Conservation (phyloP, 768 basidiomycete genomes). For the Suillus subalutaceus region DNA sequence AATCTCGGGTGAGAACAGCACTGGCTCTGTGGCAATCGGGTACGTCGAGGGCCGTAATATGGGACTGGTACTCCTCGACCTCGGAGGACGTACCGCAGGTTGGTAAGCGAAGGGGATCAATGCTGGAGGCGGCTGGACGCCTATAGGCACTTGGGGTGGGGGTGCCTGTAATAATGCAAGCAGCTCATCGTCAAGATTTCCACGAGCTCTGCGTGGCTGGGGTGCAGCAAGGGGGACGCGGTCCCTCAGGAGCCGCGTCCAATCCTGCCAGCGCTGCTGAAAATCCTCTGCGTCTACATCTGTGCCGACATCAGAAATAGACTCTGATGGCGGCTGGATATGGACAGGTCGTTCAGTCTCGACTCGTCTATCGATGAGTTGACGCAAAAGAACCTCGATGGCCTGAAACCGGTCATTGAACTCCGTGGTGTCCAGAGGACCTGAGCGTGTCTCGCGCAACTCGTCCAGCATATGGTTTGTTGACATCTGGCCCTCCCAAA, state of each 20-base stretch:
- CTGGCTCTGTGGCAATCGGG: constrained; percentile 25
- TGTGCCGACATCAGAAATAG: constrained; percentile 31
- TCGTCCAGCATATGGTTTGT: constrained; percentile 66
- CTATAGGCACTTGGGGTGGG: constrained; percentile 40
- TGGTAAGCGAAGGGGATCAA: constrained; percentile 59
- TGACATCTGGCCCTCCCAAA: constrained; percentile 64
- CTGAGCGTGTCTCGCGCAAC: constrained; percentile 50
- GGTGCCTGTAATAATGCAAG: constrained; percentile 60
- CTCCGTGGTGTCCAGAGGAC: constrained; percentile 44
- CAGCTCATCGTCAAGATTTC: constrained; percentile 60
- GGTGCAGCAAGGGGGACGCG: constrained; percentile 47
- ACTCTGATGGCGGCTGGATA: constrained; percentile 24
- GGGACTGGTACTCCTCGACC: constrained; percentile 48
- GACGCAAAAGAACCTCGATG: constrained; percentile 28
- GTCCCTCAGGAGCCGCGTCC: constrained; percentile 30
- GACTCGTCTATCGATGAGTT: constrained; percentile 14
- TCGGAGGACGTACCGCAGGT: constrained; percentile 42
- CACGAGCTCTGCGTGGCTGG: constrained; percentile 44
- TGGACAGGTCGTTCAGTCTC: constrained; percentile 16
- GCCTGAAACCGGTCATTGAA: constrained; percentile 31
- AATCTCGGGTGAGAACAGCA: constrained; percentile 24
- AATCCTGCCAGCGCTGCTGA: constrained; percentile 14
- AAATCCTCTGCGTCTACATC: constrained; percentile 24
- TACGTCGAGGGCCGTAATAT: constrained; percentile 31
- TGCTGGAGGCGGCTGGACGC: constrained; percentile 51